Evolutionary conservation across 805 yeast species (phyloP).

Genomic region (Kockiozyma suomiensis): DNA sequence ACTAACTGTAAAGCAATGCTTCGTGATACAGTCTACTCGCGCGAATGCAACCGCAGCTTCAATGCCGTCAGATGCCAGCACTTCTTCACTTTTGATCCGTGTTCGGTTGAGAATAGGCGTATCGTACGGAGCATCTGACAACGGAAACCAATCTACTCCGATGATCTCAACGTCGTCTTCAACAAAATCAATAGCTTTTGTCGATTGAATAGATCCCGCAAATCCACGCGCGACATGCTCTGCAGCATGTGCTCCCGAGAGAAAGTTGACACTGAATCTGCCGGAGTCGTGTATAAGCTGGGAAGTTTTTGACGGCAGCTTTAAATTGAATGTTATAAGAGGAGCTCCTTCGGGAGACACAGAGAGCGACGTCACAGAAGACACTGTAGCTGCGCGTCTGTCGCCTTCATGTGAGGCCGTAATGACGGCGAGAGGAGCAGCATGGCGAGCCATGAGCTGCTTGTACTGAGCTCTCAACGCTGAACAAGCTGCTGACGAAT

Average conservation of each 20-base stretch:
- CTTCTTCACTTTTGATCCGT: background rate
- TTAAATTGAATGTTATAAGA: slow-evolving; percentile 80
- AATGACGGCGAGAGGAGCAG: slow-evolving; percentile 26
- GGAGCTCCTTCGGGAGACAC: slow-evolving; percentile 65
- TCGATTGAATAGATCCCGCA: slow-evolving; percentile 47
- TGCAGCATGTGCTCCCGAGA: slow-evolving; percentile 59
- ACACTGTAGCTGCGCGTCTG: slow-evolving; percentile 54
- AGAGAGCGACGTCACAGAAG: slow-evolving; percentile 82
- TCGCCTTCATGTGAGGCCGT: slow-evolving; percentile 13
- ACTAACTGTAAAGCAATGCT: slow-evolving; percentile 55
- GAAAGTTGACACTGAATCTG: slow-evolving; percentile 71
- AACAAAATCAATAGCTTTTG: slow-evolving; percentile 30
- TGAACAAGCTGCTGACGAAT: background rate
- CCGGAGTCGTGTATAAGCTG: slow-evolving; percentile 58
- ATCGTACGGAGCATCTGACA: slow-evolving; percentile 45
- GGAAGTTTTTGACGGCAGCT: slow-evolving; percentile 83
- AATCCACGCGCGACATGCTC: slow-evolving; percentile 67
- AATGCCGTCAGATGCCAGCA: background rate
- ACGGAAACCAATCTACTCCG: slow-evolving; percentile 58
- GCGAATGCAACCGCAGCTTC: slow-evolving; percentile 18
- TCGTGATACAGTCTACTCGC: slow-evolving; percentile 23
- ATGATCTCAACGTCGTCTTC: slow-evolving; percentile 35
- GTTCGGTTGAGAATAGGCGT: slow-evolving; percentile 28
- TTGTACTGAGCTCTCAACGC: slow-evolving; percentile 18
- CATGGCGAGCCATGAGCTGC: slow-evolving; percentile 25